A percentile compares a stretch with the other conserved stretches of the same genome.
These are phyloP conservation scores for Leccinum subrobustum DNA, from an alignment of 1,284 basidiomycete species.

Conservation along the genomic window DNA sequence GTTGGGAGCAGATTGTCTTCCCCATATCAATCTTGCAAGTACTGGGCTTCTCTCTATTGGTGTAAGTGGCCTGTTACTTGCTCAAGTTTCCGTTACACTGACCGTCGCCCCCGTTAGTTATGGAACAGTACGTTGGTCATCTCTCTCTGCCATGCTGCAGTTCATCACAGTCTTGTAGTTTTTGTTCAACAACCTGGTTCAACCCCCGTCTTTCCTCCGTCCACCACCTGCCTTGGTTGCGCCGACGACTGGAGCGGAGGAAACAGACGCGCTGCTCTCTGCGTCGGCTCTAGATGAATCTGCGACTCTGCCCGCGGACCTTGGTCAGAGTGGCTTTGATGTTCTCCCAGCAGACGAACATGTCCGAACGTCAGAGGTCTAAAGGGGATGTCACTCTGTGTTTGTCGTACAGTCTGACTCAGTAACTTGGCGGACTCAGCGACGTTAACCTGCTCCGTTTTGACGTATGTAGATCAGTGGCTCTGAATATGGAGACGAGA, in stretches of 20 bases:
- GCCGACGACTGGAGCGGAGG: conserved; percentile 41
- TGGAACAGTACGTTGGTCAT: conserved; percentile 48
- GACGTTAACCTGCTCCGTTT: neutral
- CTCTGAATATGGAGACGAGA: neutral
- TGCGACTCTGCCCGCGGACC: conserved; percentile 67
- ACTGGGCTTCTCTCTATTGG: conserved; percentile 85
- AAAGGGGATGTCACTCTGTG: conserved; percentile 1
- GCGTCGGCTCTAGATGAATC: conserved; percentile 65
- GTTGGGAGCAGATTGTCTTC: conserved; percentile 89
- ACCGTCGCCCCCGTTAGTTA: conserved; percentile 40
- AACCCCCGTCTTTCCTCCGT: conserved; percentile 58
- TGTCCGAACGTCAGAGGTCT: conserved; percentile 27
- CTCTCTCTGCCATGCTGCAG: neutral
- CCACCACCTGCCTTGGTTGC: conserved; percentile 33
- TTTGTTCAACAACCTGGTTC: conserved; percentile 76
- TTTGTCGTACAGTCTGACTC: neutral
- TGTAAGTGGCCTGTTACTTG: conserved; percentile 52
- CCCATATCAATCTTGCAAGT: conserved; percentile 87
- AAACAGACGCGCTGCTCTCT: conserved; percentile 48
- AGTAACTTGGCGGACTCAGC: neutral
- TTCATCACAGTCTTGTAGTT: conserved; percentile 47
- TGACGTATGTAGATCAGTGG: neutral
- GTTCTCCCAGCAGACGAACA: conserved; percentile 58
- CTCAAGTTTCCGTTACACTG: conserved; percentile 6
- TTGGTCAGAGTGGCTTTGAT: conserved; percentile 70